Conservation (phyloP, 148 eudicot species). For the Selenicereus undatus region DNA sequence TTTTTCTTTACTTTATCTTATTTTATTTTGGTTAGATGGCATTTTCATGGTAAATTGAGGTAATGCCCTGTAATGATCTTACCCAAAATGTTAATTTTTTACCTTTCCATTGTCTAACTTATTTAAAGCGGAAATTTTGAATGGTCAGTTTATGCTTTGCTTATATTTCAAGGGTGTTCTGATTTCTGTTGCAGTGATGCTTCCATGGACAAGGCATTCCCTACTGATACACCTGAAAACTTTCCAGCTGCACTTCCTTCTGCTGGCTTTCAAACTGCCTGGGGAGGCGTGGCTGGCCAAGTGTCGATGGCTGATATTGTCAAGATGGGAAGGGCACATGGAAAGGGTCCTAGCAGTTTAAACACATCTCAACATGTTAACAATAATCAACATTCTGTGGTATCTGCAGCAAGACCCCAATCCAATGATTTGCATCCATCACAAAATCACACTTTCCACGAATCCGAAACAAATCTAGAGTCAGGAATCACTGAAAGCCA, state of each 20-base stretch:
- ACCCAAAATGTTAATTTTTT: not conserved
- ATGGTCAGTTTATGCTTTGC: not conserved
- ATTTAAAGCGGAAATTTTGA: not conserved
- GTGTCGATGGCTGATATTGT: constrained; percentile 96
- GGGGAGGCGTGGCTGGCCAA: constrained; percentile 78
- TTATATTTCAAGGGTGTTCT: constrained; percentile 13
- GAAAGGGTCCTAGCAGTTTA: constrained; percentile 40
- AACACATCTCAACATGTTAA: constrained; percentile 34
- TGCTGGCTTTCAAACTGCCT: constrained; percentile 63
- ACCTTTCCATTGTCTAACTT: not conserved
- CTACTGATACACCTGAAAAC: constrained; percentile 38
- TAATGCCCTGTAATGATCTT: not conserved
- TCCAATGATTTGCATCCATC: constrained; percentile 35
- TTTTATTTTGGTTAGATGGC: not conserved
- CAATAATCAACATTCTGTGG: constrained; percentile 34
- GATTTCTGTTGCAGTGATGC: constrained; percentile 56
- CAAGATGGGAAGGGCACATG: constrained; percentile 88
- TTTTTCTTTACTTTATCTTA: not conserved
- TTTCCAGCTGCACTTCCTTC: constrained; percentile 42
- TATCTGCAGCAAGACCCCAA: constrained; percentile 31
- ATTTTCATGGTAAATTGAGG: not conserved
- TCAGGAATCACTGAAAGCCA: constrained; percentile 29
- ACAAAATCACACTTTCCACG: constrained; percentile 39
- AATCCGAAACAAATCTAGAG: constrained; percentile 32
- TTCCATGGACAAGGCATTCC: constrained; percentile 30